Base-by-base conservation (phyloP, 2,329 filamentous ascomycete genomes). In the Sclerotinia nivalis region DNA sequence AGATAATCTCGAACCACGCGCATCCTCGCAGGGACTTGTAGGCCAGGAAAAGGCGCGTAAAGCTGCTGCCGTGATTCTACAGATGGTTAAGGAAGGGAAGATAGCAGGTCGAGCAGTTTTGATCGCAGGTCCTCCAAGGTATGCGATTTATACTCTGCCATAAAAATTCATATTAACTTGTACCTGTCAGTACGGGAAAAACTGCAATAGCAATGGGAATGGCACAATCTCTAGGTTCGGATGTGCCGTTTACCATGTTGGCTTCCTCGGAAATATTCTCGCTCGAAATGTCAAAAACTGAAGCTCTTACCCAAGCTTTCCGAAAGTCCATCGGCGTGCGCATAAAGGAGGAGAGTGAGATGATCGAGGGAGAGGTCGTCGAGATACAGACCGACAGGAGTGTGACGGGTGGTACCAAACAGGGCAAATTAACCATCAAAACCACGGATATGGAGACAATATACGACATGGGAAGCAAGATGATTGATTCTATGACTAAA, bases 401-500 rank as follows among this genome's bases (percentile, higher is more conserved):
- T 77, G 93, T 99, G 68, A 98, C 96, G 20, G 96, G 96, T 62
- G 93, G 92, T 75, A 96, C 96, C 78, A 99, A 98, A 85, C 95
- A 97, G 85, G 96, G 96, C 78, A 99, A 99, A 83, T 89, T 99
- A 74, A 99, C 96, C 28, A 97, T 99, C 84, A 99, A 99, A 84
- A 99, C 96, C 15, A 98, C 95, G 70, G 96, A 99, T 81, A 99
- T 99, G 96, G 96, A 99, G 82, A 97, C 96, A 18, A 92, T 99
- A 74, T 99, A 98, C 83, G 96, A 99, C 78, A 97, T 99, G 94
- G 96, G 96, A 74, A 95, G 92, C 75, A 98, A 98, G 83, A 98
- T 99, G 96, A 99, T 99, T 75, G 96, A 99, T 79, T 93, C 93
- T 74, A 97, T 99, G 93, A 97, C 94, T 75, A 98, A 98, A 83